These are phyloP conservation scores for Lactifluus rugatus DNA, from an alignment of 768 basidiomycete genomes.

Conservation along the genomic window DNA sequence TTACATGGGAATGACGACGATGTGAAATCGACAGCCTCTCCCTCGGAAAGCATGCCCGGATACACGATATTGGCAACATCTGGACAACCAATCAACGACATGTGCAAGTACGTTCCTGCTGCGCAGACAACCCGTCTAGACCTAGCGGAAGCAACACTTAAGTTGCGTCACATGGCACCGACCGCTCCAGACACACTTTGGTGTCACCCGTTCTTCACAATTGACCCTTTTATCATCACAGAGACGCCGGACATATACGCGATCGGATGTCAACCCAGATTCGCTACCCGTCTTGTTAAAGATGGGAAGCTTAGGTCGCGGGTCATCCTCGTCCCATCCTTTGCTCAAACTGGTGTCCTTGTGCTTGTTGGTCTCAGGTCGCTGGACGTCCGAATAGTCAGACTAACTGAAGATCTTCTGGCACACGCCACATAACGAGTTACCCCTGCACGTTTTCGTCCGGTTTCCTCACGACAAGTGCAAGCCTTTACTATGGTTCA, in stretches of 20 bases:
- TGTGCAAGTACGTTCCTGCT: slow-evolving; percentile 82
- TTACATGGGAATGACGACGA: slow-evolving; percentile 30
- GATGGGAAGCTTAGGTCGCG: slow-evolving; percentile 26
- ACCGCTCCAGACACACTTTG: slow-evolving; percentile 98
- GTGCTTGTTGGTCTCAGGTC: slow-evolving; percentile 18
- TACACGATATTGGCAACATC: slow-evolving; percentile 74
- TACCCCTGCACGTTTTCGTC: not conserved
- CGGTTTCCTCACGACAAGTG: not conserved
- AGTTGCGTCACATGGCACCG: slow-evolving; percentile 96
- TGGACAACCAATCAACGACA: slow-evolving; percentile 90
- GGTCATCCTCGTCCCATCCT: slow-evolving; percentile 18
- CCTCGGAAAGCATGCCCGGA: slow-evolving; percentile 13
- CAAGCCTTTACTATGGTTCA: not conserved
- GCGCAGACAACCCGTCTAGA: slow-evolving; percentile 63
- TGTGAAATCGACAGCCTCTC: slow-evolving; percentile 1
- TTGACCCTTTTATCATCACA: slow-evolving; percentile 84
- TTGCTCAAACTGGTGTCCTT: slow-evolving; percentile 17
- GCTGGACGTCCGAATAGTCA: slow-evolving; percentile 15
- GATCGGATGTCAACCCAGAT: slow-evolving; percentile 82
- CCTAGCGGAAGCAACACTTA: slow-evolving; percentile 69
- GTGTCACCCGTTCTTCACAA: slow-evolving; percentile 88
- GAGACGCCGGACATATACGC: slow-evolving; percentile 86
- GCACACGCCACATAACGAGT: not conserved
- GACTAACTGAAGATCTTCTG: slow-evolving; percentile 10
- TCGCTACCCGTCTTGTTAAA: slow-evolving; percentile 60